Evolutionary conservation across 2,329 filamentous ascomycete species (phyloP).

Genomic region (Penicillium janthinellum): DNA sequence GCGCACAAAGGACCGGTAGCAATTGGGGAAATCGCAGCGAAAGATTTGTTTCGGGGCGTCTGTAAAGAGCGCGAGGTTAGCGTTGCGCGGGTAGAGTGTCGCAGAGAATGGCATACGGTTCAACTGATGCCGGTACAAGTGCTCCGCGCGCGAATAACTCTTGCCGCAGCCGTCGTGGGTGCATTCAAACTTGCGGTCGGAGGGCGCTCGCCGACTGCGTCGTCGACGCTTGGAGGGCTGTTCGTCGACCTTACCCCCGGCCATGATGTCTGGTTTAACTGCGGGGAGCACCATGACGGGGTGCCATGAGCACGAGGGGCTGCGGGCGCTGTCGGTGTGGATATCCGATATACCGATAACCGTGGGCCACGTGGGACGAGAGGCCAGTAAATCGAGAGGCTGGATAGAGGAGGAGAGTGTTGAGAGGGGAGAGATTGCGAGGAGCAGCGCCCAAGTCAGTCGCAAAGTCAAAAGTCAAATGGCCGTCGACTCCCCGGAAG

Average conservation of each 20-base stretch:
- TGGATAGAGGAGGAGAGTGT: neutral
- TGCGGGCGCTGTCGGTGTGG: conserved; percentile 7
- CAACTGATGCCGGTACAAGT: conserved; percentile 92
- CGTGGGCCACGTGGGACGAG: conserved; percentile 2
- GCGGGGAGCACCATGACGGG: conserved; percentile 18
- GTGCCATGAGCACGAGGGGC: conserved; percentile 17
- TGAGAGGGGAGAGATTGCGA: neutral
- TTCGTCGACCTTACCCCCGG: conserved; percentile 18
- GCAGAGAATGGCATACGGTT: conserved; percentile 66
- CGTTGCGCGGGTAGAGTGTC: neutral
- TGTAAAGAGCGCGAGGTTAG: conserved; percentile 37
- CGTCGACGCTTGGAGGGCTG: conserved; percentile 45
- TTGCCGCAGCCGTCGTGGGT: conserved; percentile 86
- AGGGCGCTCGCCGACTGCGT: conserved; percentile 48
- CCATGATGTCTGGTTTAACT: conserved; percentile 19
- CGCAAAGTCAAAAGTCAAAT: conserved; percentile 1
- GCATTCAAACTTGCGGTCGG: conserved; percentile 70
- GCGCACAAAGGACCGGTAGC: conserved; percentile 85
- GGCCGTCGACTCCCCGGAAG: neutral
- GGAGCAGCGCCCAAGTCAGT: conserved; percentile 1
- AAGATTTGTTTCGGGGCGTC: conserved; percentile 95
- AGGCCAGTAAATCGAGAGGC: neutral
- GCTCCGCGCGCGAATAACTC: conserved; percentile 93
- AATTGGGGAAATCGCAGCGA: conserved; percentile 88
- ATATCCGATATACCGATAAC: neutral